Evolutionary conservation across 31 red algal genomes (phyloP).

Genomic region (Asparagopsis taxiformis): DNA sequence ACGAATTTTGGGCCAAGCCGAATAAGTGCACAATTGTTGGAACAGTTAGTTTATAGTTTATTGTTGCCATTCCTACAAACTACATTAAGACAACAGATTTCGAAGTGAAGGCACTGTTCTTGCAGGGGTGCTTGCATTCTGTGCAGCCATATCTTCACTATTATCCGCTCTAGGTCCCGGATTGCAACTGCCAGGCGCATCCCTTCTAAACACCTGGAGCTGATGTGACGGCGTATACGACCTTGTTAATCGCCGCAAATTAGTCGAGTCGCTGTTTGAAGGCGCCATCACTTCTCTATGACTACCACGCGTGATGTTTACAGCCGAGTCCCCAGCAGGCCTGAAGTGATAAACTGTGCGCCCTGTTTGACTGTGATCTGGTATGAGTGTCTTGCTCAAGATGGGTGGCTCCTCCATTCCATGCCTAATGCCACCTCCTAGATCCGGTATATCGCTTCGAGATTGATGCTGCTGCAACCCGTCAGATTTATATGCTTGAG

Average conservation of each 20-base stretch:
- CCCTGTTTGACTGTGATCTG: background rate
- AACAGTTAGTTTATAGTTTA: background rate
- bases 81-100: background rate
- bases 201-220: background rate
- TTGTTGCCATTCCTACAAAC: background rate
- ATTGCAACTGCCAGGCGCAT: background rate
- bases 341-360: background rate
- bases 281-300: background rate
- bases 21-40: background rate
- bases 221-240: background rate
- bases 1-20: constrained; percentile 45
- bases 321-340: background rate
- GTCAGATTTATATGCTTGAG: background rate
- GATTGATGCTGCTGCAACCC: background rate
- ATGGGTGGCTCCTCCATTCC: background rate
- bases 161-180: background rate
- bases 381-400: background rate
- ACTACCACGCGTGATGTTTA: background rate
- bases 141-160: background rate
- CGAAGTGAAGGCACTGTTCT: background rate
- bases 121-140: background rate
- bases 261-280: background rate
- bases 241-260: background rate
- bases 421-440: background rate
- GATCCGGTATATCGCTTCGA: background rate